Evolutionary conservation across 768 basidiomycete species (phyloP).

Genomic region (Suillus subluteus): DNA sequence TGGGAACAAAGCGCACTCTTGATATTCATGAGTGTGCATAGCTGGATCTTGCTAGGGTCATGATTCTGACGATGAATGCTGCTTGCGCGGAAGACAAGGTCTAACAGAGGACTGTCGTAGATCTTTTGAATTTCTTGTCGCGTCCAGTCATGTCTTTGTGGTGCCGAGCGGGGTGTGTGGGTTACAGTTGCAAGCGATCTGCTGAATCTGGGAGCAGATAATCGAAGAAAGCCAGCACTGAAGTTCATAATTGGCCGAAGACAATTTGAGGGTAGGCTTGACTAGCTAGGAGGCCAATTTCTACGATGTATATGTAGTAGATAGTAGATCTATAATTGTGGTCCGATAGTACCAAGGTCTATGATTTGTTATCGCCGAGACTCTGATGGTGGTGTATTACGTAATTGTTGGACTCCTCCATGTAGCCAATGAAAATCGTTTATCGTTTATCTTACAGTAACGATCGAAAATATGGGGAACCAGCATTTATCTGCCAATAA

Average conservation of each 20-base stretch:
- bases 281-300: too few relatives aligned
- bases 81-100: conserved; percentile 87
- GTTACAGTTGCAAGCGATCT: conserved; percentile 66
- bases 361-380: background rate
- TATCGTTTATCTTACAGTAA: too few relatives aligned
- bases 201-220: conserved; percentile 27
- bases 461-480: background rate
- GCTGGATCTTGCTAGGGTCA: conserved; percentile 88
- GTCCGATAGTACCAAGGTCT: background rate
- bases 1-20: conserved; percentile 70
- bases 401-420: background rate
- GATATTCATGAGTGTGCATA: conserved; percentile 98
- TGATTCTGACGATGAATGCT: conserved; percentile 84
- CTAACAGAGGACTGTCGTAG: conserved; percentile 84
- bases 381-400: background rate
- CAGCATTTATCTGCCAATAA: background rate
- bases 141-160: conserved; percentile 69
- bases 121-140: conserved; percentile 82
- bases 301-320: background rate
- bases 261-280: background rate
- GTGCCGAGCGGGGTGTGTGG: conserved; percentile 18
- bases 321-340: conserved; percentile 5
- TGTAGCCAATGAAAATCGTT: too few relatives aligned
- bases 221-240: conserved; percentile 11
- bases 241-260: background rate